Evolutionary conservation across 176 grass and related monocot species (phyloP).

Genomic region (Olyra latifolia): DNA sequence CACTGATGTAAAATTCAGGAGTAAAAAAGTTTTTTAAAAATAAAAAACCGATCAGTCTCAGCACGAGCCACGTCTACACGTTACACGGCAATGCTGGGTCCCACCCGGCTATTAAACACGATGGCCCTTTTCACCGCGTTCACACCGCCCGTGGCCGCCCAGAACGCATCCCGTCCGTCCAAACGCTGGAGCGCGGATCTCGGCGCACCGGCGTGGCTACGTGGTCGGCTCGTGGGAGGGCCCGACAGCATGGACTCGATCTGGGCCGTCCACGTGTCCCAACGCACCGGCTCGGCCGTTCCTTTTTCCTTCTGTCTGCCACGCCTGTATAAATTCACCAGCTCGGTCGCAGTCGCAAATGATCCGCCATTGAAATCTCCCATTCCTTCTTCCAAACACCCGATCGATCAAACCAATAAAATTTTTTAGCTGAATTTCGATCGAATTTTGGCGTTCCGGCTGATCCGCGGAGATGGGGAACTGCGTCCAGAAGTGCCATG

Average conservation of each 20-base stretch:
- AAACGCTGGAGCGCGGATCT: background rate
- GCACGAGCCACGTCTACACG: background rate
- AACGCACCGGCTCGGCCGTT: background rate
- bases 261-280: conserved; percentile 37
- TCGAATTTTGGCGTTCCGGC: background rate
- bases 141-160: conserved; percentile 20
- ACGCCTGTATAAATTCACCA: conserved; percentile 25
- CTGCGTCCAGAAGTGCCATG: background rate
- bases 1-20: background rate
- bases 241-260: background rate
- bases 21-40: background rate
- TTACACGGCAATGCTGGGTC: background rate
- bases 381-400: background rate
- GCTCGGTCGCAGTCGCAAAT: conserved; percentile 1
- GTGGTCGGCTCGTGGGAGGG: conserved; percentile 26
- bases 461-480: conserved; percentile 36
- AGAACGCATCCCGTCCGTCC: background rate
- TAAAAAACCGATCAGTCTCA: background rate
- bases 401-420: background rate
- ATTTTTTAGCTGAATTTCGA: background rate
- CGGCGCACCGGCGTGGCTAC: conserved; percentile 1
- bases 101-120: background rate
- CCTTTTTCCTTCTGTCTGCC: background rate
- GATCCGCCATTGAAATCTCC: conserved; percentile 12
- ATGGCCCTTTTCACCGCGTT: background rate